These are phyloP conservation scores for Croton setiger DNA, from an alignment of 441 rosid genomes.

Conservation along the genomic window DNA sequence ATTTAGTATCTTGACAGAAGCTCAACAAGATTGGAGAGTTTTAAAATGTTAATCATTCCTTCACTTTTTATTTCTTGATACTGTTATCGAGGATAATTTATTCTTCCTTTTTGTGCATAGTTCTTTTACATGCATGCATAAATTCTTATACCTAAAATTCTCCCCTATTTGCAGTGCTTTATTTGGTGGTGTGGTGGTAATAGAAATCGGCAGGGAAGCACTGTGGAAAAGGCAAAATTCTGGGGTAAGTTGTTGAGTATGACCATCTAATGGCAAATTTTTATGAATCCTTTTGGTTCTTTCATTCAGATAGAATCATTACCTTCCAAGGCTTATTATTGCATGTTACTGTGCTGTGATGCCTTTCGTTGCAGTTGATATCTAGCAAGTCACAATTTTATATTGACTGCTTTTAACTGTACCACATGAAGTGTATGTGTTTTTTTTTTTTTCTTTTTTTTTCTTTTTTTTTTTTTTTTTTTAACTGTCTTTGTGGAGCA, in stretches of 20 bases:
- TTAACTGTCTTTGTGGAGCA: background rate
- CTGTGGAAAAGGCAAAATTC: conserved; percentile 69
- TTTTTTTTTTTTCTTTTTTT: background rate
- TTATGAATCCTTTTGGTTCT: background rate
- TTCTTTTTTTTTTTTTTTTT: no score
- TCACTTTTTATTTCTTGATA: background rate
- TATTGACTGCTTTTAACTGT: background rate
- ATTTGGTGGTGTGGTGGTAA: conserved; percentile 40
- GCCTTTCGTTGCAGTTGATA: background rate
- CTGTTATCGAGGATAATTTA: background rate
- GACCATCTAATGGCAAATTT: background rate
- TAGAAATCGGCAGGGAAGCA: conserved; percentile 60
- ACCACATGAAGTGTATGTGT: background rate
- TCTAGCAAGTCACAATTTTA: background rate
- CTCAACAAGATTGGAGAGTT: background rate
- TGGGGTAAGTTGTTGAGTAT: conserved; percentile 41
- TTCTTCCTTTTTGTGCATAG: background rate
- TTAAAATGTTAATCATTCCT: background rate
- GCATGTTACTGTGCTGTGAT: background rate
- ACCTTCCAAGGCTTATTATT: background rate
- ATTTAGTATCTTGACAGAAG: background rate
- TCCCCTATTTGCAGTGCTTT: conserved; percentile 45
- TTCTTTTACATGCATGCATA: background rate
- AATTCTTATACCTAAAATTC: conserved; percentile 5
- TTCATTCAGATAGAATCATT: background rate